phyloP scores from a whole-genome alignment of 2,329 filamentous ascomycete species.

The Phaeomoniella chlamydospora region DNA sequence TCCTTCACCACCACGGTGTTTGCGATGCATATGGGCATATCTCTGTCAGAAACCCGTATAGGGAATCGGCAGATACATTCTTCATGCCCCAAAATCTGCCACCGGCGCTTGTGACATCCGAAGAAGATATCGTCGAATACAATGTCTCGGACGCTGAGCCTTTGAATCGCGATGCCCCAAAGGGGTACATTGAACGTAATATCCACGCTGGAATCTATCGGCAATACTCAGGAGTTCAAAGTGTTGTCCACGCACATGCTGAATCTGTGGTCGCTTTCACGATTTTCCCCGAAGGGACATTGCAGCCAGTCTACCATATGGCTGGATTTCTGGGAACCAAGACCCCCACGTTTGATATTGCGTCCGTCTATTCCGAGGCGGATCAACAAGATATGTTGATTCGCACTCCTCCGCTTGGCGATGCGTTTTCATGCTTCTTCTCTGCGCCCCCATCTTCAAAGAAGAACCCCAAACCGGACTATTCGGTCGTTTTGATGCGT shows the following conservation, averaged over 20 bases:
- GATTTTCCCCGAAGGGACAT: constrained; percentile 16
- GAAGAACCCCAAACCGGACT: constrained; percentile 5
- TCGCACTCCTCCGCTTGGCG: constrained; percentile 16
- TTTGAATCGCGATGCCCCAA: constrained; percentile 21
- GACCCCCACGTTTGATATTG: constrained; percentile 18
- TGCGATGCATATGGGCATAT: constrained; percentile 42
- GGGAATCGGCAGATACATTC: constrained; percentile 27
- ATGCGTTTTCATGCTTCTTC: constrained; percentile 20
- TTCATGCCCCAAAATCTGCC: constrained; percentile 33
- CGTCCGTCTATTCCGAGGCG: constrained; percentile 10
- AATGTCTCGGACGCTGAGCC: constrained; percentile 25
- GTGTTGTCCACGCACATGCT: constrained; percentile 30
- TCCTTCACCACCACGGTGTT: constrained; percentile 34
- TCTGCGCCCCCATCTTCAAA: constrained; percentile 3
- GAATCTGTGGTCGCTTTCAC: constrained; percentile 27
- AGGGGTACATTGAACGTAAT: constrained; percentile 28
- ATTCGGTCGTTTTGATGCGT: constrained; percentile 28
- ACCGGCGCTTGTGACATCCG: constrained; percentile 30
- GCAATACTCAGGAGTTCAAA: constrained; percentile 20
- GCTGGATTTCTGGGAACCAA: constrained; percentile 25
- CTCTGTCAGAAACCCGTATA: constrained; percentile 33
- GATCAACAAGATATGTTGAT: constrained; percentile 24
- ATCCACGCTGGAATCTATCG: constrained; percentile 35
- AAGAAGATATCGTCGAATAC: constrained; percentile 33
- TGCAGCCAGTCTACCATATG: constrained; percentile 28